A percentile compares a stretch with the other conserved stretches of the same genome.
phyloP scores from a whole-genome alignment of 148 eudicot genomes.

The Pouteria glomerata region DNA sequence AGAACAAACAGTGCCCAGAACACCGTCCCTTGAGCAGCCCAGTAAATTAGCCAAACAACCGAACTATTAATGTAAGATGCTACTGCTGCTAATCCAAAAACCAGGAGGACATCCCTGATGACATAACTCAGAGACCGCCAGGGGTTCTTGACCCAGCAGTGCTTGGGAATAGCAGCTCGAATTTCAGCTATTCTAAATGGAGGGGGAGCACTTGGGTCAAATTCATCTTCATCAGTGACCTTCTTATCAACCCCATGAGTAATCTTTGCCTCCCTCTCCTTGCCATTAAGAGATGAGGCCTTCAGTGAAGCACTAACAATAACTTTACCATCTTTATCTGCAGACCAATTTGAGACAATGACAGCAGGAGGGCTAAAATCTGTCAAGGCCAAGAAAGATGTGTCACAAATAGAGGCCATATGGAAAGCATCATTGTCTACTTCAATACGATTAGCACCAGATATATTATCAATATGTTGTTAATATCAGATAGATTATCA shows the following conservation, averaged over 20 bases:
- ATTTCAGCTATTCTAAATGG: conserved; percentile 31
- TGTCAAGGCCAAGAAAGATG: conserved; percentile 2
- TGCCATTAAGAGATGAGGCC: neutral
- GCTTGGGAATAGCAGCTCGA: conserved; percentile 34
- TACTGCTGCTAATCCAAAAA: conserved; percentile 17
- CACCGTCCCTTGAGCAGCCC: conserved; percentile 38
- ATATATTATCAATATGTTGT: too few relatives aligned
- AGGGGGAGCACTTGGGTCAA: conserved; percentile 33
- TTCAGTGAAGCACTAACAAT: neutral
- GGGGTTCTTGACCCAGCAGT: conserved; percentile 36
- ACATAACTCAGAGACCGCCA: conserved; percentile 34
- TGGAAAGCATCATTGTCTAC: too few relatives aligned
- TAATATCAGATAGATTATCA: conserved; percentile 1
- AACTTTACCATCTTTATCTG: neutral
- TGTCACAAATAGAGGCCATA: neutral
- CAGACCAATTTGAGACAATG: conserved; percentile 4
- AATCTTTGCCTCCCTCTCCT: neutral
- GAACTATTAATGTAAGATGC: conserved; percentile 18
- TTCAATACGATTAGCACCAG: too few relatives aligned
- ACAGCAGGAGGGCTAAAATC: neutral
- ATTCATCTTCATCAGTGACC: conserved; percentile 18
- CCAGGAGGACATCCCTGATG: conserved; percentile 20
- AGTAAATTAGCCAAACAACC: conserved; percentile 29
- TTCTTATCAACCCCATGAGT: conserved; percentile 4
- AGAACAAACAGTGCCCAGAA: conserved; percentile 43